These are phyloP conservation scores for Schizophyllum amplum DNA, from an alignment of 1,284 basidiomycete genomes.

Conservation along the genomic window DNA sequence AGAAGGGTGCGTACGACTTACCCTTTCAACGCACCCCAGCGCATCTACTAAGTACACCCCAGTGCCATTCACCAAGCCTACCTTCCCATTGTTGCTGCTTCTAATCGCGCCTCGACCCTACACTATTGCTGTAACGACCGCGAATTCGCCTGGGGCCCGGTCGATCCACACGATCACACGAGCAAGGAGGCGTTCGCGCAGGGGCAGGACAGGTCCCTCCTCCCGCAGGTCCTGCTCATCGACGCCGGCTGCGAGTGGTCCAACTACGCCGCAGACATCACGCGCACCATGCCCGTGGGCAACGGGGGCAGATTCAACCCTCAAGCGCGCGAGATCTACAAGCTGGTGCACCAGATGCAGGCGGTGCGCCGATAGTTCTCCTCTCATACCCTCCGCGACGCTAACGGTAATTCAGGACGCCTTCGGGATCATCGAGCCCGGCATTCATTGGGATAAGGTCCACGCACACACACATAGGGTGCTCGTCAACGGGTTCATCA, in stretches of 20 bases:
- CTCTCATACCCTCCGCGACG: too few species aligned
- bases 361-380: constrained; percentile 51
- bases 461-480: constrained; percentile 77
- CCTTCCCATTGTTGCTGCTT: constrained; percentile 82
- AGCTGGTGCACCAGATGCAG: constrained; percentile 85
- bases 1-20: constrained; percentile 53
- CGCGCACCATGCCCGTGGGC: constrained; percentile 80
- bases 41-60: constrained; percentile 5
- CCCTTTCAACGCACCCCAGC: background rate
- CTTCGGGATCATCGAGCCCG: constrained; percentile 62
- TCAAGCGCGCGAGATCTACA: constrained; percentile 74
- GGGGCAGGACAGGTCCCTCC: constrained; percentile 31
- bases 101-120: constrained; percentile 76
- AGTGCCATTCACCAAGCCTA: constrained; percentile 86
- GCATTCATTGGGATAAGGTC: constrained; percentile 75
- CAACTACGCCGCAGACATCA: constrained; percentile 77
- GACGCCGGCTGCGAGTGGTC: constrained; percentile 90
- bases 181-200: constrained; percentile 42
- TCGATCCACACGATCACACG: constrained; percentile 43
- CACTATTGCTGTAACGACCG: constrained; percentile 87
- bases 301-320: constrained; percentile 83
- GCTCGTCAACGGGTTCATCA: constrained; percentile 71
- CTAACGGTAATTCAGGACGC: constrained; percentile 37
- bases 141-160: constrained; percentile 73
- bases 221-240: constrained; percentile 80